Evolutionary conservation across 1,284 basidiomycete genomes (phyloP).

Genomic region (Cronartium ribicola): DNA sequence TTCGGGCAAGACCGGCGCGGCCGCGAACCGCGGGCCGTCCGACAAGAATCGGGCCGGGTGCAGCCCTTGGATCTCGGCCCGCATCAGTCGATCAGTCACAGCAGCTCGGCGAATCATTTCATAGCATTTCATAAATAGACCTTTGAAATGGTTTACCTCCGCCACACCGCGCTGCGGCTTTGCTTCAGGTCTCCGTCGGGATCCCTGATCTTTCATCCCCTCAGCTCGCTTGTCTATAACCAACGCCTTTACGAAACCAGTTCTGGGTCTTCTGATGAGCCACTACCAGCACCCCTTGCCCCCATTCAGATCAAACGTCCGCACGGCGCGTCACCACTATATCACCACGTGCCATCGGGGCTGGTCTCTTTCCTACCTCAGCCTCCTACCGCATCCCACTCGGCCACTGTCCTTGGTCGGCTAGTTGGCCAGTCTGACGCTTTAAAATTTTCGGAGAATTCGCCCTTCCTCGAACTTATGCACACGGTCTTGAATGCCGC

Average conservation of each 20-base stretch:
- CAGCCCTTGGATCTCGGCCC: too few relatives aligned
- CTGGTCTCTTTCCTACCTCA: constrained; percentile 11
- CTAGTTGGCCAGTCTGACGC: neutral
- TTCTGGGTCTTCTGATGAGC: neutral
- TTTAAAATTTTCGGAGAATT: constrained; percentile 14
- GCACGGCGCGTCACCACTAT: constrained; percentile 20
- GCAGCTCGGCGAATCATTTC: neutral
- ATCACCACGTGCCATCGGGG: constrained; percentile 8
- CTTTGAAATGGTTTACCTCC: neutral
- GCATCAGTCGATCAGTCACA: neutral
- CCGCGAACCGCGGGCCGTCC: too few relatives aligned
- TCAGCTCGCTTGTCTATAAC: neutral
- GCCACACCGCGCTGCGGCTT: neutral
- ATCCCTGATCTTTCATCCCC: neutral
- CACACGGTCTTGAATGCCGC: constrained; percentile 19
- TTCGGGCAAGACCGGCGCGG: too few relatives aligned
- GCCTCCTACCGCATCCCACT: constrained; percentile 12
- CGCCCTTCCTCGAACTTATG: constrained; percentile 12
- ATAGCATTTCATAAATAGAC: neutral
- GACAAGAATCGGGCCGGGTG: too few relatives aligned
- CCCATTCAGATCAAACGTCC: neutral
- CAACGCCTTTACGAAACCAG: neutral
- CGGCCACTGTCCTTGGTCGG: constrained; percentile 16
- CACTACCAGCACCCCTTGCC: neutral
- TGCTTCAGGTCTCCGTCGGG: too few relatives aligned